Conservation (phyloP, 768 basidiomycete species). For the Podaxis sp. region DNA sequence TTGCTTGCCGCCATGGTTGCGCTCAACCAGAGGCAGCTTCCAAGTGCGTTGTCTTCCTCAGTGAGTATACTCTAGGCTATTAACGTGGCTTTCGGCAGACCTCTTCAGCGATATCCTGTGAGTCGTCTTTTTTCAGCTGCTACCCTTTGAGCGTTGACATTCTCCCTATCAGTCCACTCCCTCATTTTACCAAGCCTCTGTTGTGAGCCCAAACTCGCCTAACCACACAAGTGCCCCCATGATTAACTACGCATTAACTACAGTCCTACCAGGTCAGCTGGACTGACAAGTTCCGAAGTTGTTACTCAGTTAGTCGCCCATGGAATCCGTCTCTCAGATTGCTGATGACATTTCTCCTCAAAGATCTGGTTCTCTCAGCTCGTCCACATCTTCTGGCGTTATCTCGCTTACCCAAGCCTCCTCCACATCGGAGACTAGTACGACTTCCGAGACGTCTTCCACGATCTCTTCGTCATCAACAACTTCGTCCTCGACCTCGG, state of each 20-base stretch:
- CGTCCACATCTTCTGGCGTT: not conserved
- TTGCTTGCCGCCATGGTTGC: slow-evolving; percentile 6
- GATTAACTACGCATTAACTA: not conserved
- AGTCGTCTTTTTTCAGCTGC: not conserved
- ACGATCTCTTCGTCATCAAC: not conserved
- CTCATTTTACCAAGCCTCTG: not conserved
- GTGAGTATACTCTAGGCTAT: not conserved
- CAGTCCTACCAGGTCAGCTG: slow-evolving; percentile 9
- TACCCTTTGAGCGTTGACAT: not conserved
- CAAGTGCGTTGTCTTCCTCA: slow-evolving; percentile 10
- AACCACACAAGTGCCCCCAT: not conserved
- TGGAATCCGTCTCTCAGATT: not conserved
- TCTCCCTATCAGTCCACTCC: not conserved
- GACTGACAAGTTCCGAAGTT: slow-evolving; percentile 4
- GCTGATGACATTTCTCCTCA: not conserved
- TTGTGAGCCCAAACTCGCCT: not conserved
- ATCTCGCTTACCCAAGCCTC: not conserved
- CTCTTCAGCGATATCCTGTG: not conserved
- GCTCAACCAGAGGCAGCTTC: slow-evolving; percentile 19
- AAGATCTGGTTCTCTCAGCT: not conserved
- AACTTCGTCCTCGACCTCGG: slow-evolving; percentile 7
- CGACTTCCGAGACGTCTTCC: slow-evolving; percentile 13
- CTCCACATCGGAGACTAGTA: not conserved
- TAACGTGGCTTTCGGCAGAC: not conserved
- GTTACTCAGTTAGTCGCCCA: slow-evolving; percentile 1